phyloP scores from a whole-genome alignment of 257 asterid genomes.

The Nicotiana sylvestris region DNA sequence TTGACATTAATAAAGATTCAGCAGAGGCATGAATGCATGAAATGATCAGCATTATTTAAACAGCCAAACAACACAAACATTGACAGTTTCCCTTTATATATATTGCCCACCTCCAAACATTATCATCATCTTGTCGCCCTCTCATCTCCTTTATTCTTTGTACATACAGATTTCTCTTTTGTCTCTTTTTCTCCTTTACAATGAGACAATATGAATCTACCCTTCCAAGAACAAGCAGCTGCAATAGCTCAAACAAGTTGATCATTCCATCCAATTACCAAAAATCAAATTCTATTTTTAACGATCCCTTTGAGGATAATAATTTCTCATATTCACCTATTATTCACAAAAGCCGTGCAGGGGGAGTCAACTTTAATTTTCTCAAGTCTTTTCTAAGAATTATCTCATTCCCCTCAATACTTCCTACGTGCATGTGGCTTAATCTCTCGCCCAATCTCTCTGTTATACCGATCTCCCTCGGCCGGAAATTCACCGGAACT shows the following conservation, averaged over 20 bases:
- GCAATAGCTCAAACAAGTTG: conserved; percentile 41
- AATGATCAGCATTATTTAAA: conserved; percentile 26
- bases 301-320: conserved; percentile 20
- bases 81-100: conserved; percentile 39
- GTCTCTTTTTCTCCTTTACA: background rate
- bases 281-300: conserved; percentile 9
- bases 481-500: conserved; percentile 86
- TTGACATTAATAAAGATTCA: too few relatives aligned
- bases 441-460: background rate
- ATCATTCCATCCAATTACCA: conserved; percentile 39
- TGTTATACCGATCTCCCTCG: conserved; percentile 42
- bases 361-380: conserved; percentile 29
- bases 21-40: conserved; percentile 14
- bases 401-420: conserved; percentile 46
- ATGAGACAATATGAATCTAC: conserved; percentile 3
- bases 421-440: conserved; percentile 60
- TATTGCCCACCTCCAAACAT: conserved; percentile 13
- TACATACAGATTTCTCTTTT: background rate
- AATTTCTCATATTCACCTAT: conserved; percentile 21
- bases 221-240: conserved; percentile 60
- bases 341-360: conserved; percentile 9
- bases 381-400: conserved; percentile 51
- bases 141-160: background rate
- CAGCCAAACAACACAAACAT: conserved; percentile 28
- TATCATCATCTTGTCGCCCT: background rate